Evolutionary conservation across 169 alveolate species (phyloP).

Genomic region (Perkinsus olseni): DNA sequence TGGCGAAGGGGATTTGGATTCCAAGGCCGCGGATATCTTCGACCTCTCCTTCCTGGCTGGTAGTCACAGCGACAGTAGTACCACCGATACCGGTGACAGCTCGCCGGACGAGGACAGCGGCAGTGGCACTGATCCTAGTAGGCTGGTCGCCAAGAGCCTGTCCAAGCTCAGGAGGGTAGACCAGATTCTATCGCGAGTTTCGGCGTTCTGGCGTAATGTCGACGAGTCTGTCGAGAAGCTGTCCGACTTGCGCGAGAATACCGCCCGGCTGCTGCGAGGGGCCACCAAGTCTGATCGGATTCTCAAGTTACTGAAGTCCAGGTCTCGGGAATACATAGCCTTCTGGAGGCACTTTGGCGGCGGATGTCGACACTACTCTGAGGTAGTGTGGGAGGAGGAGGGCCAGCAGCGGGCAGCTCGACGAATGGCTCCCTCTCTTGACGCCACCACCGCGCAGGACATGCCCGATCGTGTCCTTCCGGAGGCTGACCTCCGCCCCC

Average conservation of each 20-base stretch:
- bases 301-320: not conserved
- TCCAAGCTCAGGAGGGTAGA: not conserved
- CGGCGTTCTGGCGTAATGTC: not conserved
- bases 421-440: not conserved
- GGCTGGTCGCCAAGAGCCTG: not conserved
- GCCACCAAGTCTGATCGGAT: not conserved
- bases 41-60: not conserved
- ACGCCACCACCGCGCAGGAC: not conserved
- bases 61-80: not conserved
- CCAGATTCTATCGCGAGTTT: not conserved
- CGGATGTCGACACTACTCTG: not conserved
- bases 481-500: no score
- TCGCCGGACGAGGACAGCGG: no score
- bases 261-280: not conserved
- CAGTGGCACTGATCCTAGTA: not conserved
- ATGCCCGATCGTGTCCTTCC: no score
- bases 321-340: not conserved
- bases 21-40: not conserved
- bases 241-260: not conserved
- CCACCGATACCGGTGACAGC: not conserved
- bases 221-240: not conserved
- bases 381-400: not conserved
- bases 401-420: not conserved
- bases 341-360: not conserved
- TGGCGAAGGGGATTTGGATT: not conserved